Conservation (phyloP, 768 basidiomycete species). For the Kwoniella botswanensis region DNA sequence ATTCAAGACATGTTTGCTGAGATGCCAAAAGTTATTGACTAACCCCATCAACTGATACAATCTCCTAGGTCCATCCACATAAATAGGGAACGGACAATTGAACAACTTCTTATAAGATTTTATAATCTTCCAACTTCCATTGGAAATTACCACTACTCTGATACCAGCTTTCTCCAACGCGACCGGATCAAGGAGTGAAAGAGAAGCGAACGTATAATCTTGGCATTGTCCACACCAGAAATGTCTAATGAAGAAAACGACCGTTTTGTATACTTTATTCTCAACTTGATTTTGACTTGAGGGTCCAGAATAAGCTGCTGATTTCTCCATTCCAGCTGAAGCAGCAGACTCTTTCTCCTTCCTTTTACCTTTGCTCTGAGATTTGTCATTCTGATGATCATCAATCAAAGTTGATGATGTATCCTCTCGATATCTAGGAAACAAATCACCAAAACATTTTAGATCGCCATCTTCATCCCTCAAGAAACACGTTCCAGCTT, state of each 20-base stretch:
- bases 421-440: conserved; percentile 28
- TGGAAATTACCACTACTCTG: conserved; percentile 52
- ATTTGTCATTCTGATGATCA: background rate
- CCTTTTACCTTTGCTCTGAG: conserved; percentile 11
- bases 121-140: conserved; percentile 58
- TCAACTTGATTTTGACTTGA: background rate
- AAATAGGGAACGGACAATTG: conserved; percentile 57
- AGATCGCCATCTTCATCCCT: conserved; percentile 46
- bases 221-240: conserved; percentile 59
- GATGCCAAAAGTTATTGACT: conserved; percentile 2
- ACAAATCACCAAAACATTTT: conserved; percentile 48
- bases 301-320: background rate
- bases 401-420: background rate
- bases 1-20: background rate
- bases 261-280: conserved; percentile 38
- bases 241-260: conserved; percentile 57
- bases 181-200: conserved; percentile 48
- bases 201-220: conserved; percentile 54
- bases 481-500: conserved; percentile 53
- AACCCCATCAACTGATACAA: conserved; percentile 57
- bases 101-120: conserved; percentile 56
- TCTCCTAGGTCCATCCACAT: conserved; percentile 52
- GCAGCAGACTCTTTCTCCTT: background rate
- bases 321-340: conserved; percentile 10
- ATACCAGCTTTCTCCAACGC: conserved; percentile 50